Evolutionary conservation across 495 filamentous ascomycete species (phyloP), one percentile per base, ranked within the genome.

Genomic region (Xeromyces bisporus): DNA sequence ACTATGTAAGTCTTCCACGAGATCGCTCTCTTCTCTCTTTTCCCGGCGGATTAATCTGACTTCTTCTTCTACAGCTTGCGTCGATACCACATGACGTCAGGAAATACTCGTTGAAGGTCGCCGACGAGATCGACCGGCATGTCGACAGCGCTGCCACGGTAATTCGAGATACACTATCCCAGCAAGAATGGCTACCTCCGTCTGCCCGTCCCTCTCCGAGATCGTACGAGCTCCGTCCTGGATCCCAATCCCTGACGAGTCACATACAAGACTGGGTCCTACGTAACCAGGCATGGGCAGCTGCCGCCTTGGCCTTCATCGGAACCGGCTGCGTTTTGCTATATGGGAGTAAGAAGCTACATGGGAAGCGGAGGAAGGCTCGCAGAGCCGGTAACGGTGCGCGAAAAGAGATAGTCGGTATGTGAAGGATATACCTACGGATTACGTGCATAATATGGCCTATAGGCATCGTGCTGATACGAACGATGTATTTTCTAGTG

Each of bases 401-500:
- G 7, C 63, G 86, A 32, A 71, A 75, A 29, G 89, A 96, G 45
- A 86, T 96, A 17, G 77, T 97, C 23, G 66, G 64, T 66, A 55
- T 35, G 60, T 43, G 6, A 21, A 7, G 18, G 29, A 10, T 11
- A 16, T n/a, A n/a, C 6, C 9, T 7, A 17, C 6, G 18, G 3
- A 4, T 4, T 4, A 18, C 12, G 15, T 4, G 6, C 12, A 15
- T 14, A 8, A 15, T 14, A 15, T 7, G 28, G 10, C 3, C 17
- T 31, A 10, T 41, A 25, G 21, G 29, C 31, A 4, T 10, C 31
- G 14, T 33, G 20, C 20, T 21, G 9, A n/a, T n/a, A n/a, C n/a
- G n/a, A 21, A 9, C 20, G 4, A 31, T 29, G 17, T 21, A 9
- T 26, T 23, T 23, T 15, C 35, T 38, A 64, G 78, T 93, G 10